Evolutionary conservation across 176 grass and related monocot species (phyloP).

Genomic region (Miscanthus lutarioriparius): DNA sequence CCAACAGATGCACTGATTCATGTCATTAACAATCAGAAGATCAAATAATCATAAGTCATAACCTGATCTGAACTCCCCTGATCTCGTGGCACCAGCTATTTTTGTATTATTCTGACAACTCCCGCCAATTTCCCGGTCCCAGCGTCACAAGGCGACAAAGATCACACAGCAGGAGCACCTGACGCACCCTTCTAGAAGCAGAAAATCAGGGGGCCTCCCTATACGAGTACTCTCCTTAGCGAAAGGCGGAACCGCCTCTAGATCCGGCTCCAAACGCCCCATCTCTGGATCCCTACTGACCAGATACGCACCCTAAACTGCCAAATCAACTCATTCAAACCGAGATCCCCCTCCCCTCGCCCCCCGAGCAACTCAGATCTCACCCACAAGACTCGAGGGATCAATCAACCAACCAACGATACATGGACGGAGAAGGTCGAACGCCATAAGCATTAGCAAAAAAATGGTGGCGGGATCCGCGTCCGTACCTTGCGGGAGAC

Average conservation of each 20-base stretch:
- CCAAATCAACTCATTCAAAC: not conserved
- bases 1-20: not conserved
- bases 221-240: not conserved
- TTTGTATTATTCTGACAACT: not conserved
- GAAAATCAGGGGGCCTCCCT: not conserved
- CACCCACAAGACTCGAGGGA: not conserved
- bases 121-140: not conserved
- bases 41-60: not conserved
- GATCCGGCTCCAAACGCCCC: constrained; percentile 12
- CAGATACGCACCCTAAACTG: constrained; percentile 10
- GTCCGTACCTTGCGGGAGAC: constrained; percentile 17
- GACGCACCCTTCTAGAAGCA: not conserved
- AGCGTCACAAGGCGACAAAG: not conserved
- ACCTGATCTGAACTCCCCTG: constrained; percentile 5
- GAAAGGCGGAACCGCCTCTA: not conserved
- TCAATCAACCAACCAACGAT: not conserved
- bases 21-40: not conserved
- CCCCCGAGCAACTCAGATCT: not conserved
- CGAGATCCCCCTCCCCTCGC: not conserved
- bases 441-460: not conserved
- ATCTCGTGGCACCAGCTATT: constrained; percentile 2
- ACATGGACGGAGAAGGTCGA: not conserved
- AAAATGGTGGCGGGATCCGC: constrained; percentile 3
- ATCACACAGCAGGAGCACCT: constrained; percentile 1
- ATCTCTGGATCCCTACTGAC: not conserved